Percentiles rank a stretch among this genome's conserved stretches.
Conservation (phyloP, 2,329 filamentous ascomycete species). For the Fusarium coffeatum region DNA sequence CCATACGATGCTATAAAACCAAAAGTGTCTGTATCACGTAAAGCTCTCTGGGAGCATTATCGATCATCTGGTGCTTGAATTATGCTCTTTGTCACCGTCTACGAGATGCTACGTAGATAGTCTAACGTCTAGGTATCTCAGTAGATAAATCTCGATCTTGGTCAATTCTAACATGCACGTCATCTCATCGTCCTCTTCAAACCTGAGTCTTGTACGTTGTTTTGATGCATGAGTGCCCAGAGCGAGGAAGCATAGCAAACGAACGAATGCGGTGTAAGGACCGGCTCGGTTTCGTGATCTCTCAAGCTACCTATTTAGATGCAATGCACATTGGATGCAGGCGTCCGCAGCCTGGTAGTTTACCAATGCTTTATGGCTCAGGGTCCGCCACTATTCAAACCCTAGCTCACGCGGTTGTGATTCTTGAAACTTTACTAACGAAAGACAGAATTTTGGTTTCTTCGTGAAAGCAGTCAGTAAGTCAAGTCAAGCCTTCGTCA, state of each 20-base stretch:
- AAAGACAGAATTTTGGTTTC: background rate
- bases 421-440: background rate
- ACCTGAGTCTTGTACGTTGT: background rate
- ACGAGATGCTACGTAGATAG: no score
- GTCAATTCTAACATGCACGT: conserved; percentile 1
- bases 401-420: background rate
- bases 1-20: background rate
- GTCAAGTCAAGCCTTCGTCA: background rate
- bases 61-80: no score
- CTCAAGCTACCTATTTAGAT: background rate
- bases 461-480: background rate
- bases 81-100: no score
- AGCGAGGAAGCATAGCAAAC: background rate
- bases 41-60: background rate
- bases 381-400: background rate
- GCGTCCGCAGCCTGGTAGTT: background rate
- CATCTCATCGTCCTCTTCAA: conserved; percentile 4
- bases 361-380: background rate
- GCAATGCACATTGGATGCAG: background rate
- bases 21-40: background rate
- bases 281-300: background rate
- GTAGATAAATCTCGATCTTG: no score
- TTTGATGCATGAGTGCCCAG: background rate
- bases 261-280: conserved; percentile 2
- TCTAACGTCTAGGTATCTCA: no score